Conservation (phyloP, 495 filamentous ascomycete species). For the Penicillium roqueforti region DNA sequence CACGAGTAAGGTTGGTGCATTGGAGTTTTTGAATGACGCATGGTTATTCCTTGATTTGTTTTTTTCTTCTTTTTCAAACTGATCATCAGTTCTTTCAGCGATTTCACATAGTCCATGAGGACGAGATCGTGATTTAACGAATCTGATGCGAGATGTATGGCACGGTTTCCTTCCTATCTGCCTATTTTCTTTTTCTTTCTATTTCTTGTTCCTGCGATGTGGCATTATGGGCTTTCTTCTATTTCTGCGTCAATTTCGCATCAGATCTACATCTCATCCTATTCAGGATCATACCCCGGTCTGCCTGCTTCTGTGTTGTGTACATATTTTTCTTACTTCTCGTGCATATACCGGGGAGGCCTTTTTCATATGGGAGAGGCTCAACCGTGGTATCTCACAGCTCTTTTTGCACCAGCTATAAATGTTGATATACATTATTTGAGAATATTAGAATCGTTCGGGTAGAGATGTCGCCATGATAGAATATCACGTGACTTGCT, state of each 20-base stretch:
- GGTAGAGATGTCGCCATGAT: background rate
- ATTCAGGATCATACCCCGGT: constrained; percentile 19
- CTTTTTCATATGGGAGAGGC: background rate
- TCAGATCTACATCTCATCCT: constrained; percentile 11
- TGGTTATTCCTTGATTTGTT: background rate
- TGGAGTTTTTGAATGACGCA: constrained; percentile 23
- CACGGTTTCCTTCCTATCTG: constrained; percentile 25
- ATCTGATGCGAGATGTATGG: constrained; percentile 29
- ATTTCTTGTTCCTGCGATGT: constrained; percentile 3
- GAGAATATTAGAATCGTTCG: too few relatives aligned
- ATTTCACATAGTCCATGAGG: constrained; percentile 17
- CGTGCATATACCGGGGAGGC: constrained; percentile 18
- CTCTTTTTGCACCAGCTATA: background rate
- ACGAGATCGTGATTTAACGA: constrained; percentile 25
- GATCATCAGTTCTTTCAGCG: constrained; percentile 22
- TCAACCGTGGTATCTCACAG: background rate
- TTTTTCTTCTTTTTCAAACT: constrained; percentile 9
- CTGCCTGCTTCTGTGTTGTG: constrained; percentile 18
- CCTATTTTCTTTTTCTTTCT: constrained; percentile 13
- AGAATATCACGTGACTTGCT: constrained; percentile 32
- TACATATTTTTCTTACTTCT: constrained; percentile 27
- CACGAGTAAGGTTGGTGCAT: constrained; percentile 23
- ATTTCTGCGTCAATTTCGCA: background rate
- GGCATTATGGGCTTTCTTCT: constrained; percentile 6
- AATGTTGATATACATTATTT: background rate